Base-by-base conservation (phyloP, 768 basidiomycete species). In the Podaxis carcinomalis region DNA sequence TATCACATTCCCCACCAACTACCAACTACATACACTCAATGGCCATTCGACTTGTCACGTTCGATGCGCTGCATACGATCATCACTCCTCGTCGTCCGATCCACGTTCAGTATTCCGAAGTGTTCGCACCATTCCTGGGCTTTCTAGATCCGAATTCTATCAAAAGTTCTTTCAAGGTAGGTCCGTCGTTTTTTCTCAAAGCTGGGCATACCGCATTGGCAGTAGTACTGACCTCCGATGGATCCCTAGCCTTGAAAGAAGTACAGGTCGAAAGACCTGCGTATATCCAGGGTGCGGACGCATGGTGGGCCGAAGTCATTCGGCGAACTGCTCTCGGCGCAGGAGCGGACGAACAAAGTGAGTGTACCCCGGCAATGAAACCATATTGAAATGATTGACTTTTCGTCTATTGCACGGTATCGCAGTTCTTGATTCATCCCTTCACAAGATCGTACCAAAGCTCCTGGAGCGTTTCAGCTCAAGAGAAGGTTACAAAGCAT, bases 291-390 rank as follows among this genome's bases (percentile, higher is more conserved):
- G 86, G 86, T 51, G 78, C 80, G 51, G 70, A 79, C 35, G 71
- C 68, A 2, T 93, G 90, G 90, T 93, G 92, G 92, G 70, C 76
- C n/a, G 86, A 90, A 63, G 90, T 93, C 40, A 86, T 93, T 63
- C 77, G 76, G 59, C 74, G 82, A 60, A 93, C 92, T 39, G 91
- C 90, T 16, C 71, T 90, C 2, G 89, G 85, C 3, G 89, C 91
- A 46, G 90, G 89, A 0, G 91, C 86, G 2, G 77, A 88, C 71
- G 69, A 80, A 51, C 69, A 75, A 66, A 80, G 88, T 86, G 62
- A 63, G 76, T 67, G n/a, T 32, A 10, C 36, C 23, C 4, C n/a
- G 39, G 32, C 51, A 13, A 7, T 50, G 21, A 56, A 39, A 37
- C 37, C 7, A 23, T 37, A 3, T 19, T 39, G 19, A 16, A 28